phyloP scores from a whole-genome alignment of 1,284 basidiomycete species.

The Austroboletus novae-zelandiae region DNA sequence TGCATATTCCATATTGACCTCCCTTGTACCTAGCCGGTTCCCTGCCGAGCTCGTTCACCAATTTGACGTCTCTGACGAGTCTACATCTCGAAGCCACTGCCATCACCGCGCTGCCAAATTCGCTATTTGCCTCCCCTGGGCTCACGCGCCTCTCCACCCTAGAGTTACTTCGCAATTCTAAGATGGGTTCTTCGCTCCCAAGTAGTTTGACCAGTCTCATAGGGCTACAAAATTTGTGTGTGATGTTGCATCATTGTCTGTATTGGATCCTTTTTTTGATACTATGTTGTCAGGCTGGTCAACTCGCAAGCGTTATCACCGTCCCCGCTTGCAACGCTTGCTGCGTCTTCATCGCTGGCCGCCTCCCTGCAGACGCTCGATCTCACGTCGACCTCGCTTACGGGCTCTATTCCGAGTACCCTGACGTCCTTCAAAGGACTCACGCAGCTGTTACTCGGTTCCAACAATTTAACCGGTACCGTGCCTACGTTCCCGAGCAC shows the following conservation, averaged over 20 bases:
- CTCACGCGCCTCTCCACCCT: constrained; percentile 40
- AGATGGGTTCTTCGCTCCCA: constrained; percentile 44
- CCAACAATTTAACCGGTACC: constrained; percentile 33
- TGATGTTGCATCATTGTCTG: neutral
- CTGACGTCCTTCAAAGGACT: constrained; percentile 29
- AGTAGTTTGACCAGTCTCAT: constrained; percentile 35
- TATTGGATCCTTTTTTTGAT: neutral
- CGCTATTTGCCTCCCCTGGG: constrained; percentile 33
- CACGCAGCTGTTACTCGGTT: constrained; percentile 32
- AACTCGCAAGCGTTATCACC: constrained; percentile 28
- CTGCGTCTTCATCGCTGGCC: constrained; percentile 35
- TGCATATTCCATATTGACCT: neutral
- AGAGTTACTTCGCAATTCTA: constrained; percentile 43
- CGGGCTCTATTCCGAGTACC: constrained; percentile 29
- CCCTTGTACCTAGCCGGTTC: constrained; percentile 36
- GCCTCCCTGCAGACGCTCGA: constrained; percentile 38
- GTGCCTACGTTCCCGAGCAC: constrained; percentile 32
- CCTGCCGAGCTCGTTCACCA: constrained; percentile 38
- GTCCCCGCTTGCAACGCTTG: constrained; percentile 31
- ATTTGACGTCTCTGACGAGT: constrained; percentile 38
- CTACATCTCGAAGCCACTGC: constrained; percentile 49
- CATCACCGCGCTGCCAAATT: constrained; percentile 39
- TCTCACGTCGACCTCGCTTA: constrained; percentile 35
- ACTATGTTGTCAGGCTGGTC: constrained; percentile 16
- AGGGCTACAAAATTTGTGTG: constrained; percentile 42